A percentile compares a stretch with the other conserved stretches of the same genome.
phyloP scores from a whole-genome alignment of 768 basidiomycete species.

The Phlebiopsis flavidoalba region DNA sequence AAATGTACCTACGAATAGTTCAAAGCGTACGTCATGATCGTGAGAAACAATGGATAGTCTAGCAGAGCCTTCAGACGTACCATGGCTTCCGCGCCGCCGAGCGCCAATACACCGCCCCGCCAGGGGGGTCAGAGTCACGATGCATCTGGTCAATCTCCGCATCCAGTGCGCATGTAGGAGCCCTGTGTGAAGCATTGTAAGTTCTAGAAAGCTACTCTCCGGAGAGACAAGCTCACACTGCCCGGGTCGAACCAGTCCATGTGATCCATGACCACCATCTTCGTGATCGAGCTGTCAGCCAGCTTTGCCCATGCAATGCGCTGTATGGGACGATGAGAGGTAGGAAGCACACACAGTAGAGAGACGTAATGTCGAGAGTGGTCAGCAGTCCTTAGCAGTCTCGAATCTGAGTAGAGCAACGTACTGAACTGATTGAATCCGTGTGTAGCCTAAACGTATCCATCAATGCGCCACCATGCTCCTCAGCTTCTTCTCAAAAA shows the following conservation, averaged over 20 bases:
- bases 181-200: background rate
- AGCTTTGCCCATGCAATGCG: slow-evolving; percentile 42
- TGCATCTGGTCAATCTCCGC: slow-evolving; percentile 48
- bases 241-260: slow-evolving; percentile 53
- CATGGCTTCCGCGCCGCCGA: slow-evolving; percentile 60
- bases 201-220: background rate
- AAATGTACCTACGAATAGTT: slow-evolving; percentile 28
- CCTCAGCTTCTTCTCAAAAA: slow-evolving; percentile 53
- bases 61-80: slow-evolving; percentile 25
- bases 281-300: slow-evolving; percentile 45
- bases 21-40: background rate
- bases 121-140: slow-evolving; percentile 48
- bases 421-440: slow-evolving; percentile 63
- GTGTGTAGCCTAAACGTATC: slow-evolving; percentile 68
- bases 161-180: slow-evolving; percentile 1
- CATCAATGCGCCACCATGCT: slow-evolving; percentile 35
- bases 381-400: too few relatives aligned
- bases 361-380: too few relatives aligned
- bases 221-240: background rate
- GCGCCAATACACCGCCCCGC: slow-evolving; percentile 64
- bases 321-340: slow-evolving; percentile 20
- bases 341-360: background rate
- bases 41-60: background rate
- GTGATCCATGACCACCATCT: slow-evolving; percentile 69
- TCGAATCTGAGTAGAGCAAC: too few relatives aligned